Conservation (phyloP, 306 rosid species). For the Cicer chorassanicum region DNA sequence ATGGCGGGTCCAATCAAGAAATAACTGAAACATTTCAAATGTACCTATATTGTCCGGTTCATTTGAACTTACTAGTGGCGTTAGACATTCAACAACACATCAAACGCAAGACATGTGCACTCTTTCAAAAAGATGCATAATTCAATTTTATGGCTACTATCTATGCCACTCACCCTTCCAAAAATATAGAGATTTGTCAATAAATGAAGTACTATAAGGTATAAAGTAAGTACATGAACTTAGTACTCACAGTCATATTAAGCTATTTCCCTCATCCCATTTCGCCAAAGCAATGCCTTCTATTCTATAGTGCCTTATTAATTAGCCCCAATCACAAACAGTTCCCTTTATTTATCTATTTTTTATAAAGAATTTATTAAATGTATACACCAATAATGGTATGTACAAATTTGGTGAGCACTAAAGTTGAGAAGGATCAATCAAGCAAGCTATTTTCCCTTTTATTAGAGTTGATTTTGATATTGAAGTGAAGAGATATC, state of each 20-base stretch:
- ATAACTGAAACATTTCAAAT: conserved; percentile 34
- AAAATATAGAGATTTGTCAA: conserved; percentile 27
- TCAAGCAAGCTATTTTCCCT: conserved; percentile 51
- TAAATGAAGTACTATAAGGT: conserved; percentile 20
- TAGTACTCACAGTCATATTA: conserved; percentile 45
- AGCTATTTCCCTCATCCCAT: conserved; percentile 39
- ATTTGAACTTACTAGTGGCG: conserved; percentile 42
- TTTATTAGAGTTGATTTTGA: conserved; percentile 33
- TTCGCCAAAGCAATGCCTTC: conserved; percentile 30
- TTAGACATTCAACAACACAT: conserved; percentile 39
- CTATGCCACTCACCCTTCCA: conserved; percentile 28
- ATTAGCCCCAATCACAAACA: conserved; percentile 32
- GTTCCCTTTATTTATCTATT: background rate
- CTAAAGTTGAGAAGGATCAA: conserved; percentile 52
- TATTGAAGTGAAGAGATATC: conserved; percentile 55
- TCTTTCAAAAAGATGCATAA: conserved; percentile 46
- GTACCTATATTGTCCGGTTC: conserved; percentile 44
- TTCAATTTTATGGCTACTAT: conserved; percentile 47
- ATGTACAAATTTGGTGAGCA: conserved; percentile 58
- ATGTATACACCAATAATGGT: conserved; percentile 43
- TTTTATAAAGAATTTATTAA: conserved; percentile 23
- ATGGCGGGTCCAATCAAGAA: conserved; percentile 40
- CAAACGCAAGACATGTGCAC: conserved; percentile 46
- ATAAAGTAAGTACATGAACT: conserved; percentile 25
- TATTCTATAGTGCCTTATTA: conserved; percentile 42